Evolutionary conservation across 495 filamentous ascomycete genomes (phyloP).

Genomic region (Neurospora cerealis): DNA sequence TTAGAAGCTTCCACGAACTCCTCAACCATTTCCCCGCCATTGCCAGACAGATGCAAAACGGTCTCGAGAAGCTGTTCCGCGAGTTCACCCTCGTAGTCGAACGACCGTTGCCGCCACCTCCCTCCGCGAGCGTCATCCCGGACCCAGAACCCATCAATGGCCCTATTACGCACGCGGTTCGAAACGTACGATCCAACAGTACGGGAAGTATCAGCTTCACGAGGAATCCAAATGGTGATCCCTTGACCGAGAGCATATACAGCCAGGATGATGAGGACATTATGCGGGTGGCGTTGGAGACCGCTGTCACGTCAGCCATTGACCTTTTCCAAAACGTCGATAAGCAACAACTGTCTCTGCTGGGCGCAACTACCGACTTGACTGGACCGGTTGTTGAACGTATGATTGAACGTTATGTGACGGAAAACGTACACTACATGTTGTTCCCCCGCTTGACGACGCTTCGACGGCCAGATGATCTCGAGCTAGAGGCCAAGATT

Average conservation of each 20-base stretch:
- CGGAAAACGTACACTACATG: slow-evolving; percentile 84
- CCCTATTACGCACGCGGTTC: slow-evolving; percentile 39
- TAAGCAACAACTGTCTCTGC: slow-evolving; percentile 83
- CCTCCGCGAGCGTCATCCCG: slow-evolving; percentile 47
- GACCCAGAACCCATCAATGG: slow-evolving; percentile 38
- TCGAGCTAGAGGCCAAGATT: slow-evolving; percentile 84
- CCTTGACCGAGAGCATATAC: slow-evolving; percentile 31
- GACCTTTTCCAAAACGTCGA: slow-evolving; percentile 94
- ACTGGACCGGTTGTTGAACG: slow-evolving; percentile 88
- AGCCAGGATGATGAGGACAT: slow-evolving; percentile 80
- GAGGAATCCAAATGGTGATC: slow-evolving; percentile 13
- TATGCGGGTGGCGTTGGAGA: slow-evolving; percentile 79
- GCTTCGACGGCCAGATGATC: slow-evolving; percentile 69
- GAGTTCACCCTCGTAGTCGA: slow-evolving; percentile 82
- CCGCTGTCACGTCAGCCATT: slow-evolving; percentile 83
- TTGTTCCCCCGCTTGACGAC: slow-evolving; percentile 71
- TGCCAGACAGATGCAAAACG: slow-evolving; percentile 89
- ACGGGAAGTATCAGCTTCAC: slow-evolving; percentile 17
- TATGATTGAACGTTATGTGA: slow-evolving; percentile 89
- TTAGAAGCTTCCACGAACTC: slow-evolving; percentile 83
- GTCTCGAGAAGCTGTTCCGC: slow-evolving; percentile 79
- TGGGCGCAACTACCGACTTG: slow-evolving; percentile 87
- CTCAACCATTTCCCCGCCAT: slow-evolving; percentile 94
- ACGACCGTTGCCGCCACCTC: slow-evolving; percentile 70
- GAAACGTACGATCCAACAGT: slow-evolving; percentile 39